phyloP scores from a whole-genome alignment of 306 rosid species.

The Morella rubra region DNA sequence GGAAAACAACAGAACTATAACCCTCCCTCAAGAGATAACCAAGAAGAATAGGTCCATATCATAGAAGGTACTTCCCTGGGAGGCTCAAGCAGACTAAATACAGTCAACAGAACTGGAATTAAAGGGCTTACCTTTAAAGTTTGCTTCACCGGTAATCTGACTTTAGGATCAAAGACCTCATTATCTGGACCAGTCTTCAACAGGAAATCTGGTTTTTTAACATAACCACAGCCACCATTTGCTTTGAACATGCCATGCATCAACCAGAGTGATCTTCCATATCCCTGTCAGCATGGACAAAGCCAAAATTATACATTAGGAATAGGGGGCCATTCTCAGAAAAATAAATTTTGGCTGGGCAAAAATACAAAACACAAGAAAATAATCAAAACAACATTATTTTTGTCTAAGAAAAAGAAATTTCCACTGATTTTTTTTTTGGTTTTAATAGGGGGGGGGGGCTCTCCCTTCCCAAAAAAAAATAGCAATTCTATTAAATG shows the following conservation, averaged over 20 bases:
- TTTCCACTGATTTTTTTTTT: no score
- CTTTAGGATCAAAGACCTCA: slow-evolving; percentile 73
- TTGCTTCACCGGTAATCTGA: slow-evolving; percentile 53
- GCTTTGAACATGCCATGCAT: slow-evolving; percentile 99
- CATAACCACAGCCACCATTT: slow-evolving; percentile 90
- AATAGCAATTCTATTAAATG: background rate
- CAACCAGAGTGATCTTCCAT: slow-evolving; percentile 96
- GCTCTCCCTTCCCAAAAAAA: background rate
- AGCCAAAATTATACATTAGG: no score
- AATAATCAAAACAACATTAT: no score
- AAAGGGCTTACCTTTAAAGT: slow-evolving; percentile 67
- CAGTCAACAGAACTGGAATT: slow-evolving; percentile 8
- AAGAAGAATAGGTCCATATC: background rate
- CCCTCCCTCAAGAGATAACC: slow-evolving; percentile 22
- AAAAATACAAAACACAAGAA: no score
- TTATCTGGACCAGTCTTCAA: slow-evolving; percentile 46
- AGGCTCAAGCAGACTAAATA: slow-evolving; percentile 7
- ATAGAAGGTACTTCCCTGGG: slow-evolving; percentile 8
- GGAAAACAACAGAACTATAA: slow-evolving; percentile 27
- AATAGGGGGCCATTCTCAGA: no score
- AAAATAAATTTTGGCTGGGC: no score
- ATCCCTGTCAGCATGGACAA: slow-evolving; percentile 54
- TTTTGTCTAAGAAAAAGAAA: no score
- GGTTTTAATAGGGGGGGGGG: no score
- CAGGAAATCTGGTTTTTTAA: slow-evolving; percentile 88